Percentiles rank a stretch among this genome's conserved stretches.
These are phyloP conservation scores for Chondrostereum purpureum DNA, from an alignment of 1,284 basidiomycete species.

Conservation along the genomic window DNA sequence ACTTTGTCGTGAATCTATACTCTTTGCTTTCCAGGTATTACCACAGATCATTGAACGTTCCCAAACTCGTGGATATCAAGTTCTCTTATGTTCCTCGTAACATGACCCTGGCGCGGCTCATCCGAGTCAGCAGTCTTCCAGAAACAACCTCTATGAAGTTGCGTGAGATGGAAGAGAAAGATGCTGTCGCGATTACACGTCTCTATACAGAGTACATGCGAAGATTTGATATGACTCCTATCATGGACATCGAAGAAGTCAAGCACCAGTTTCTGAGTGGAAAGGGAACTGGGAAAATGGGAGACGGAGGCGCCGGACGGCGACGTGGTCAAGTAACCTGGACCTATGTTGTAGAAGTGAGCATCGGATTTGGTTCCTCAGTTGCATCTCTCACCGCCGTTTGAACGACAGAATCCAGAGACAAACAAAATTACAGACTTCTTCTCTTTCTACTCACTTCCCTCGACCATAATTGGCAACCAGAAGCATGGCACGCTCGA, in stretches of 20 bases:
- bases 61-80: slow-evolving; percentile 87
- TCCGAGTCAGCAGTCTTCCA: slow-evolving; percentile 66
- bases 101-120: slow-evolving; percentile 84
- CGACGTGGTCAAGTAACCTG: slow-evolving; percentile 85
- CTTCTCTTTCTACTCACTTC: slow-evolving; percentile 95
- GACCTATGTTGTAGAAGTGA: slow-evolving; percentile 94
- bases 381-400: neutral
- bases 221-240: slow-evolving; percentile 80
- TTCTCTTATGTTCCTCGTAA: slow-evolving; percentile 85
- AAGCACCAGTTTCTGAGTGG: slow-evolving; percentile 88
- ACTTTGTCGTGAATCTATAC: neutral
- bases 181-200: slow-evolving; percentile 68
- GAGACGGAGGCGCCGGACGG: slow-evolving; percentile 37
- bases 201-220: slow-evolving; percentile 81
- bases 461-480: slow-evolving; percentile 80
- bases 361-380: slow-evolving; percentile 14
- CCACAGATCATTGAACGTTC: slow-evolving; percentile 89
- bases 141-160: slow-evolving; percentile 55
- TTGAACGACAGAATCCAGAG: slow-evolving; percentile 57
- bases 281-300: slow-evolving; percentile 56
- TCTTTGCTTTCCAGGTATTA: slow-evolving; percentile 64
- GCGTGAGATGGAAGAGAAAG: slow-evolving; percentile 83
- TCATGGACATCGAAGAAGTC: slow-evolving; percentile 77
- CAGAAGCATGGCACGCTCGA: slow-evolving; percentile 62
- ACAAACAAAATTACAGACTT: slow-evolving; percentile 89